phyloP scores from a whole-genome alignment of 169 alveolate genomes.

The Plasmodium gonderi region DNA sequence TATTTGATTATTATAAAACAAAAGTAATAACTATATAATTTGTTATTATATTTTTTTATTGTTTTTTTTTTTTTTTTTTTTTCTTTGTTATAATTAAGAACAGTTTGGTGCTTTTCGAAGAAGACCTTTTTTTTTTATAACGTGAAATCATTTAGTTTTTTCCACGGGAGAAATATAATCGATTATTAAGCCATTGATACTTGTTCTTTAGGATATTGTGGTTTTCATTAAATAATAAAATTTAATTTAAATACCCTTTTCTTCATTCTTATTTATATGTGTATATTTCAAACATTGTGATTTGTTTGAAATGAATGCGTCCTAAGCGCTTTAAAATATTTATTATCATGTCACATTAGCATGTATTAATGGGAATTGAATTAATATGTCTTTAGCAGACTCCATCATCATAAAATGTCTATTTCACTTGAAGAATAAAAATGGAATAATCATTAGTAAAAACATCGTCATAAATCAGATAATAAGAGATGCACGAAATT shows the following conservation, averaged over 20 bases:
- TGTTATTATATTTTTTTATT: not conserved
- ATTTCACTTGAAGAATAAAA: not conserved
- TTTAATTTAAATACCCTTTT: not conserved
- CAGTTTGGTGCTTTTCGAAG: not conserved
- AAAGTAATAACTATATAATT: not conserved
- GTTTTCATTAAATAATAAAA: not conserved
- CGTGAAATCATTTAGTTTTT: not conserved
- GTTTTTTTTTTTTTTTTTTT: not conserved
- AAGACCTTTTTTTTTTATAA: not conserved
- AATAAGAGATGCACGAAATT: not conserved
- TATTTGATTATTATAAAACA: not conserved
- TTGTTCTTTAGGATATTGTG: not conserved
- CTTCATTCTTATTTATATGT: not conserved
- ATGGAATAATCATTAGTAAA: not conserved
- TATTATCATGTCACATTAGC: not conserved
- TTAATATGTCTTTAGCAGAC: not conserved
- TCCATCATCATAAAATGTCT: not conserved
- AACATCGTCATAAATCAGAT: no score
- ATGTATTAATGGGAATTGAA: not conserved
- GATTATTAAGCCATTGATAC: not conserved
- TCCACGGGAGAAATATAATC: not conserved
- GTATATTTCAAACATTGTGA: not conserved
- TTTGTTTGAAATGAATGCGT: not conserved
- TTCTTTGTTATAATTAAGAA: not conserved
- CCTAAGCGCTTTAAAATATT: not conserved